A percentile compares a stretch with the other conserved stretches of the same genome.
These are phyloP conservation scores for Xylaria longipes DNA, from an alignment of 495 filamentous ascomycete genomes.

Conservation along the genomic window DNA sequence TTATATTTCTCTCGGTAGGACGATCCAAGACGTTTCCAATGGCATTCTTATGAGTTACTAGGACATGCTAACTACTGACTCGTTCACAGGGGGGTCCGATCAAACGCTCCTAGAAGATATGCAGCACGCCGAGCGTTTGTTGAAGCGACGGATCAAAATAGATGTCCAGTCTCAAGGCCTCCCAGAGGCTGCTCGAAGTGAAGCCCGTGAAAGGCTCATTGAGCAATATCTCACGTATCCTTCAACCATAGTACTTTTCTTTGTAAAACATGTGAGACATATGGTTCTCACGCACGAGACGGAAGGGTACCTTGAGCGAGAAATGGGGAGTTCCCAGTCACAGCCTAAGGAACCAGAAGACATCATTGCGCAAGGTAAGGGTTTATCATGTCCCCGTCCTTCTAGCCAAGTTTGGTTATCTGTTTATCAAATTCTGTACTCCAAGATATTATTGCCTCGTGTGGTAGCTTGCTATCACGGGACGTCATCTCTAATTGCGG, in stretches of 20 bases:
- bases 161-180: slow-evolving; percentile 35
- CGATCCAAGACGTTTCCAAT: neutral
- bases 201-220: slow-evolving; percentile 33
- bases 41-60: neutral
- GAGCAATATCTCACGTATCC: slow-evolving; percentile 34
- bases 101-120: slow-evolving; percentile 22
- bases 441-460: neutral
- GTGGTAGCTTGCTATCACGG: neutral
- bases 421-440: neutral
- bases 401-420: too few species aligned
- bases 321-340: neutral
- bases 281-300: neutral
- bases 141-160: slow-evolving; percentile 32
- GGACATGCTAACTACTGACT: neutral
- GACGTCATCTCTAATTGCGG: neutral
- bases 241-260: slow-evolving; percentile 32
- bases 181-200: slow-evolving; percentile 31
- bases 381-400: neutral
- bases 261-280: neutral
- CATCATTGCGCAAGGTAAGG: slow-evolving; percentile 13
- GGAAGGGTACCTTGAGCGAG: neutral
- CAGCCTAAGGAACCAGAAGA: slow-evolving; percentile 3
- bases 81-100: neutral
- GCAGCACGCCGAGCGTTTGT: slow-evolving; percentile 26
- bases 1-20: slow-evolving; percentile 5